Percentiles rank a stretch among this genome's conserved stretches.
These are phyloP conservation scores for Trichothecium sympodiale DNA, from an alignment of 2,329 filamentous ascomycete species.

Conservation along the genomic window DNA sequence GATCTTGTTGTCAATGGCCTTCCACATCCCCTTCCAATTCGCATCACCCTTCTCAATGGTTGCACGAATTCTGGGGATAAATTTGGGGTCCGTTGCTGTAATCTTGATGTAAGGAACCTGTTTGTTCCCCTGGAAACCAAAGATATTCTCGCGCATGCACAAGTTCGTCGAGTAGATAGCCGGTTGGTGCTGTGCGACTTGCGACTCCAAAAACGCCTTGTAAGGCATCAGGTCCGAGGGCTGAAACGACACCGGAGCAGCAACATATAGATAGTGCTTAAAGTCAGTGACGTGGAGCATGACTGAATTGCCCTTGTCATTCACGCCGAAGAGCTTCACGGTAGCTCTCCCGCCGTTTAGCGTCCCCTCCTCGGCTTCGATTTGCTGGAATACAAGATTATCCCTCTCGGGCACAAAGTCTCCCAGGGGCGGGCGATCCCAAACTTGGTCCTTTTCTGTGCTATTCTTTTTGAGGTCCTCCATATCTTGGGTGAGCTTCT, in stretches of 20 bases:
- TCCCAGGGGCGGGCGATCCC: conserved; percentile 54
- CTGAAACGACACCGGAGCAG: conserved; percentile 73
- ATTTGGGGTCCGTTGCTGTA: conserved; percentile 80
- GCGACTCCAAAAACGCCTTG: conserved; percentile 68
- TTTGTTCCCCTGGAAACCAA: conserved; percentile 86
- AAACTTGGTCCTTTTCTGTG: conserved; percentile 86
- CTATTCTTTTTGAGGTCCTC: conserved; percentile 75
- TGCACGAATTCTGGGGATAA: conserved; percentile 64
- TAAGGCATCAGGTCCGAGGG: conserved; percentile 68
- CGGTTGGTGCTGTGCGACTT: conserved; percentile 61
- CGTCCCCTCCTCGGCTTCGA: conserved; percentile 86
- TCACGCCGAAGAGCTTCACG: conserved; percentile 90
- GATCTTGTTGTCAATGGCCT: conserved; percentile 54
- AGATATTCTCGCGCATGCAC: conserved; percentile 80
- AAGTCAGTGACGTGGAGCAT: conserved; percentile 93
- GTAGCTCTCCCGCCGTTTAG: conserved; percentile 64
- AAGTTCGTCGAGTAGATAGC: conserved; percentile 73
- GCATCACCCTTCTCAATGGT: conserved; percentile 64
- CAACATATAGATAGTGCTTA: conserved; percentile 89
- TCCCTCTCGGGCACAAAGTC: conserved; percentile 47
- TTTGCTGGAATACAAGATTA: conserved; percentile 83
- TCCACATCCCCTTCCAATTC: conserved; percentile 91
- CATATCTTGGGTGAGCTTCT: conserved; percentile 93
- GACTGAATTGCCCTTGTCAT: conserved; percentile 73
- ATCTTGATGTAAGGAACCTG: conserved; percentile 91